A percentile compares a stretch with the other conserved stretches of the same genome.
These are phyloP conservation scores for Alternaria longipes DNA, from an alignment of 2,329 filamentous ascomycete species.

Conservation along the genomic window DNA sequence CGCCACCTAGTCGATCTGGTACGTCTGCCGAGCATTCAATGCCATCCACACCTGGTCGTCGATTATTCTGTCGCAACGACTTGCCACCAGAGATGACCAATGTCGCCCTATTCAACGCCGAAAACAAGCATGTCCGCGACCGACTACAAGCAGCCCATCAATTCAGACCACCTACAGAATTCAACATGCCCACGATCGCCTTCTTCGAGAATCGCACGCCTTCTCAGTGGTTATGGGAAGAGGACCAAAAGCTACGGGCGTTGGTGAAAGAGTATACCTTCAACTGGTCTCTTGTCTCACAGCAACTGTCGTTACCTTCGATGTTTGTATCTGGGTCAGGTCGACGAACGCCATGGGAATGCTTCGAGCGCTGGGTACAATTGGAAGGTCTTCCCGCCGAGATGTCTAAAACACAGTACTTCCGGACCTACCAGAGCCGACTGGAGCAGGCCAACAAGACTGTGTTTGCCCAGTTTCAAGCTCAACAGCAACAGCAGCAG, in stretches of 20 bases:
- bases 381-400: conserved; percentile 90
- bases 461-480: conserved; percentile 66
- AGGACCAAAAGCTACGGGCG: conserved; percentile 87
- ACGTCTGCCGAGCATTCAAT: conserved; percentile 55
- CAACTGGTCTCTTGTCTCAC: conserved; percentile 96
- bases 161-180: conserved; percentile 91
- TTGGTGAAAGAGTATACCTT: conserved; percentile 93
- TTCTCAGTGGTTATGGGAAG: conserved; percentile 89
- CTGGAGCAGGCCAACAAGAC: conserved; percentile 70
- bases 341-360: conserved; percentile 95
- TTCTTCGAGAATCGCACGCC: conserved; percentile 90
- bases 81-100: conserved; percentile 75
- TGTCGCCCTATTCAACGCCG: conserved; percentile 87
- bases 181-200: conserved; percentile 85
- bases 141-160: conserved; percentile 89
- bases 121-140: conserved; percentile 89
- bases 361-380: conserved; percentile 95
- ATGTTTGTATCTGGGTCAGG: conserved; percentile 86
- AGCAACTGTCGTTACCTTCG: conserved; percentile 77
- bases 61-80: conserved; percentile 54
- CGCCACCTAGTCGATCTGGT: conserved; percentile 49
- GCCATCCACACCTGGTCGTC: conserved; percentile 51
- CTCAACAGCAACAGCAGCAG: conserved; percentile 62
- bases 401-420: conserved; percentile 95
- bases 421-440: conserved; percentile 75